Base-by-base conservation (phyloP, 495 filamentous ascomycete species). In the Penicillium angulare region DNA sequence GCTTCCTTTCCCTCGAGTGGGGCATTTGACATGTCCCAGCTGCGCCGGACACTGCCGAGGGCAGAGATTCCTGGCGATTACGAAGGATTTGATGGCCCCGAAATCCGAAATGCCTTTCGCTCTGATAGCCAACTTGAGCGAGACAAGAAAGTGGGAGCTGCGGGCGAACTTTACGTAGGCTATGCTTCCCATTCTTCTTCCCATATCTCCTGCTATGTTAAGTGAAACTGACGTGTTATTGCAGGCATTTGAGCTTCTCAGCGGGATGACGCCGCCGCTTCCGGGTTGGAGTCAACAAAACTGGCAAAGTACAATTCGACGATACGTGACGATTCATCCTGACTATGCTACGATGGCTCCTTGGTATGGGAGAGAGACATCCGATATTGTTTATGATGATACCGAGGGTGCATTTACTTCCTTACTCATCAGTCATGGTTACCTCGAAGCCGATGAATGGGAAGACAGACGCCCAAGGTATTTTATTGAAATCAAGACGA, bases 401-500 rank as follows among this genome's bases (percentile, higher is more conserved):
- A 20, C 9, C 4, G 7, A 21, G 9, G 16, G 7, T 6, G 0
- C 12, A 5, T 23, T 39, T 3, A 39, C 36, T 10, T 8, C 36
- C 9, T 20, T 39, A 3, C 36, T 39, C 7, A 39, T 39, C 17
- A 10, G 22, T 2, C 5, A 13, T 8, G 36, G 17, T 7, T 18
- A 39, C 13, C 16, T 39, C 7, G 16, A 7, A 7, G 7, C 7
- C 16, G 5, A 2, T 5, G 16, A 12, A 39, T 20, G 36, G 9
- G 7, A 10, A 3, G 13, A 18, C 13, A 36, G 13, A 4, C 49
- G 36, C 3, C 75, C 70, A 9, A 44, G 61, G 22, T 79, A 72
- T 48, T 72, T 58, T 34, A 69, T 79, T 31, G 75, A 78, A 46
- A 75, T 80, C 29, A 80, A 78, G 53, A 57, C 74, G n/a, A 78